Base-by-base conservation (phyloP, 495 filamentous ascomycete genomes). In the Entonaema liquescens region DNA sequence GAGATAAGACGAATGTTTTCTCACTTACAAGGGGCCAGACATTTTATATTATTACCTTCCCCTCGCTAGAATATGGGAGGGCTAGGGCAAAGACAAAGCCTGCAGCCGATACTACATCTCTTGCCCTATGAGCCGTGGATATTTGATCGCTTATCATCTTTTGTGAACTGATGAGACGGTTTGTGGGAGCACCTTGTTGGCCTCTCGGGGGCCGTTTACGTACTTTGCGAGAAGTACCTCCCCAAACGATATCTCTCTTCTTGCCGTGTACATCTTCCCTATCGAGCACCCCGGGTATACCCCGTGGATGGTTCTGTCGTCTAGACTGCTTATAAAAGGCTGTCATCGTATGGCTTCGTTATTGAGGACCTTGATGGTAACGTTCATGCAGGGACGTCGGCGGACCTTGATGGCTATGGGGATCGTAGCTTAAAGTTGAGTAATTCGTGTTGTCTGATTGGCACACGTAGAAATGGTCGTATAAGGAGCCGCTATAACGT, bases 351-450 rank as follows among this genome's bases (percentile, higher is more conserved):
- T 1, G 68, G 31, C 58, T 47, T 47, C 9, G 11, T 19, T 9
- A 12, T 17, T 0, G 58, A 58, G 65, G 25, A 68, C 65, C 59
- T 62, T 62, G 65, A 62, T 68, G 59, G 65, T 49, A 21, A 50
- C 26, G n/a, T 15, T 57, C 54, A 56, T 47, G 38, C 58, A 68
- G 58, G 58, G 50, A n/a, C 36, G 35, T 38, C 1, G 7, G 17
- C 35, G 9, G 36, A 68, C 65, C 65, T 68, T 68, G 65, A 68
- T 62, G 65, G 65, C 58, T 35, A 36, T 62, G 50, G 50, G 23
- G 50, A n/a, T 54, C 17, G 25, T 19, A 29, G n/a, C 38, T 52
- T 19, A 9, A 47, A 23, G 9, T 47, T 47, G 17, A 47, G 42
- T 47, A 47, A 47, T 47, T 47, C 42, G 17, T 21, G 19, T 3